These are phyloP conservation scores for Xylaria sp. DNA, from an alignment of 2,329 filamentous ascomycete genomes.

Conservation along the genomic window DNA sequence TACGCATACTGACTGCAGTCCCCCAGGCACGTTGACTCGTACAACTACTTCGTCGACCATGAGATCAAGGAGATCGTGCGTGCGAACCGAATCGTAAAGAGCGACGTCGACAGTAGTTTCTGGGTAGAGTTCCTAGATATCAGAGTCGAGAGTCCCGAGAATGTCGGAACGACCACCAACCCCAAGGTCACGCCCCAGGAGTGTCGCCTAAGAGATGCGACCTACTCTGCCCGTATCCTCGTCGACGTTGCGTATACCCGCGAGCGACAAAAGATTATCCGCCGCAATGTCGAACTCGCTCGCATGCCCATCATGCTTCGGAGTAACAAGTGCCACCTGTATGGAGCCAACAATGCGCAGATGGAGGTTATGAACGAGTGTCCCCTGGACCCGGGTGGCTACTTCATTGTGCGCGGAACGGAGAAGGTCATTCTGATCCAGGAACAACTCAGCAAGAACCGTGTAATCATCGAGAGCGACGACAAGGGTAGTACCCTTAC, in stretches of 20 bases:
- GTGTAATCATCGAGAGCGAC: conserved; percentile 92
- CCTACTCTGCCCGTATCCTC: conserved; percentile 91
- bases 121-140: conserved; percentile 93
- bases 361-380: conserved; percentile 96
- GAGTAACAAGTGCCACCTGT: conserved; percentile 86
- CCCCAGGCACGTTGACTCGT: conserved; percentile 80
- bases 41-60: conserved; percentile 96
- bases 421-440: conserved; percentile 99
- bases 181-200: conserved; percentile 88
- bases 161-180: conserved; percentile 64
- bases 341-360: conserved; percentile 74
- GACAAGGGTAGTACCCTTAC: conserved; percentile 89
- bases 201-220: conserved; percentile 92
- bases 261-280: conserved; percentile 69
- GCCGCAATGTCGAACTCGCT: conserved; percentile 74
- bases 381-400: conserved; percentile 90
- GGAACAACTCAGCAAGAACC: conserved; percentile 98
- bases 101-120: conserved; percentile 88
- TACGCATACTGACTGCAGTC: conserved; percentile 12
- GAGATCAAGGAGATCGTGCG: conserved; percentile 96
- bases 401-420: conserved; percentile 95
- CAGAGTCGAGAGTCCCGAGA: conserved; percentile 74
- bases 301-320: conserved; percentile 95
- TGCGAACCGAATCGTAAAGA: conserved; percentile 81
- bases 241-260: conserved; percentile 89